These are phyloP conservation scores for Agaricales sp. DNA, from an alignment of 1,284 basidiomycete genomes.

Conservation along the genomic window DNA sequence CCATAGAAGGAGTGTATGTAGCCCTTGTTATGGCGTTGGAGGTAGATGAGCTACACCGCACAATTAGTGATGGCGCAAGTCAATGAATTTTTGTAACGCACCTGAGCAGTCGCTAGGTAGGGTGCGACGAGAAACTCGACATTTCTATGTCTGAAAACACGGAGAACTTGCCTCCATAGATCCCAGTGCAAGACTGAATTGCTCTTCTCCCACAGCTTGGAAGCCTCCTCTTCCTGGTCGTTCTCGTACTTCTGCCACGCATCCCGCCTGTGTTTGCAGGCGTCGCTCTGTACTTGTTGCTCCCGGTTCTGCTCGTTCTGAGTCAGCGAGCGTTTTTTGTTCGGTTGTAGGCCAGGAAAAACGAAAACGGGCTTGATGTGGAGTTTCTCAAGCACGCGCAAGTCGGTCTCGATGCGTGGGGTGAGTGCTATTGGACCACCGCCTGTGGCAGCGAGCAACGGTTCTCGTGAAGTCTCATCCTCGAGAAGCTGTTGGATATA, in stretches of 20 bases:
- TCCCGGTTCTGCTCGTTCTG: conserved; percentile 26
- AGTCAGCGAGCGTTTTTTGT: conserved; percentile 53
- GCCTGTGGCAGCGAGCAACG: conserved; percentile 88
- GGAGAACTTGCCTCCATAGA: conserved; percentile 84
- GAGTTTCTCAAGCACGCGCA: conserved; percentile 82
- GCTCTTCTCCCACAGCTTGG: conserved; percentile 63
- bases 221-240: conserved; percentile 80
- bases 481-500: conserved; percentile 82
- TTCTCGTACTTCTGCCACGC: conserved; percentile 89
- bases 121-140: conserved; percentile 96
- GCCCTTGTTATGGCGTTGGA: conserved; percentile 85
- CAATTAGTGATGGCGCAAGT: neutral
- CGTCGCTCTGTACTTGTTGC: conserved; percentile 32
- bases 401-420: conserved; percentile 83
- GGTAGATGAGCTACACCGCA: conserved; percentile 71
- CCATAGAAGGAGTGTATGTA: conserved; percentile 96
- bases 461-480: conserved; percentile 71
- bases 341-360: conserved; percentile 77
- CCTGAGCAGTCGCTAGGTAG: conserved; percentile 91
- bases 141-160: conserved; percentile 90
- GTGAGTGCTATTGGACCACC: conserved; percentile 84
- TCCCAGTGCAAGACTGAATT: conserved; percentile 70
- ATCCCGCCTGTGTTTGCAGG: conserved; percentile 64
- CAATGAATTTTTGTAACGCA: conserved; percentile 22
- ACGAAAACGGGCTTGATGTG: conserved; percentile 98